A percentile compares a stretch with the other conserved stretches of the same genome.
Evolutionary conservation across 129 eudicot species (phyloP).

Genomic region (Arctium lappa): DNA sequence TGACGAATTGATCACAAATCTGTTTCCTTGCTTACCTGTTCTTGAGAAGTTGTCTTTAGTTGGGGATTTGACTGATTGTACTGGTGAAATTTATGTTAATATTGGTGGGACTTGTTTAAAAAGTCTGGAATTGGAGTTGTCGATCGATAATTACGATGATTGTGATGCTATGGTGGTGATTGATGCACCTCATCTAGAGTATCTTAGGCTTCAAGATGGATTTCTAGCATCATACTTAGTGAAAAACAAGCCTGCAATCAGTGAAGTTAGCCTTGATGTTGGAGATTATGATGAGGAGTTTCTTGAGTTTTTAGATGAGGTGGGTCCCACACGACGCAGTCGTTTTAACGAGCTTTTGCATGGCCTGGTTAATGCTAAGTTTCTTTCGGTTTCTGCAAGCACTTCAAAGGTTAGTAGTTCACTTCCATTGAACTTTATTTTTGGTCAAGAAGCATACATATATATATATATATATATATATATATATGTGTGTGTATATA

Average conservation of each 20-base stretch:
- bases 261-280: conserved; percentile 22
- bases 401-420: conserved; percentile 23
- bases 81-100: conserved; percentile 21
- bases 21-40: conserved; percentile 19
- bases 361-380: conserved; percentile 16
- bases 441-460: not conserved
- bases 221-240: conserved; percentile 21
- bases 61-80: conserved; percentile 25
- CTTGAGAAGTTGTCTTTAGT: conserved; percentile 20
- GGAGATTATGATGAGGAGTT: conserved; percentile 31
- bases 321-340: conserved; percentile 11
- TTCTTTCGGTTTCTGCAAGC: conserved; percentile 25
- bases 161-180: conserved; percentile 32
- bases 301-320: conserved; percentile 26
- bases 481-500: no score
- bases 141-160: conserved; percentile 22
- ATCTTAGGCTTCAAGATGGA: conserved; percentile 28
- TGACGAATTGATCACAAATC: conserved; percentile 14
- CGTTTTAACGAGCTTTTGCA: conserved; percentile 22
- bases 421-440: not conserved
- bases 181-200: conserved; percentile 24
- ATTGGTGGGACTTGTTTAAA: conserved; percentile 11
- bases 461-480: no score
- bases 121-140: conserved; percentile 27
- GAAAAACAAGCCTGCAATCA: conserved; percentile 20